Percentiles rank a stretch among this genome's conserved stretches.
phyloP scores from a whole-genome alignment of 805 yeast genomes.

The Candida namnaoensis region DNA sequence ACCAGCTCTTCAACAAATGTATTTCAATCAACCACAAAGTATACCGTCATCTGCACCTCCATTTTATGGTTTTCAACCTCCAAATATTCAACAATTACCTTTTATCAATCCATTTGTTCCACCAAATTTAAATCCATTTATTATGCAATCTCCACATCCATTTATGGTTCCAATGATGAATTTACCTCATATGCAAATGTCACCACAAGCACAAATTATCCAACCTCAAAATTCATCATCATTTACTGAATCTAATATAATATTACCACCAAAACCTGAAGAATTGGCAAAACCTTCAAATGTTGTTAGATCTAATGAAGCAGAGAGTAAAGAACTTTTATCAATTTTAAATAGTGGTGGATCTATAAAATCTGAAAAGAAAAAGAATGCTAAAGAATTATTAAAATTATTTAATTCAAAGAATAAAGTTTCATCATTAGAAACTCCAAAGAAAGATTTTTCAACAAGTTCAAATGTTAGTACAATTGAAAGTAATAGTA shows the following conservation, averaged over 20 bases:
- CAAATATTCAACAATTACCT: conserved; percentile 10
- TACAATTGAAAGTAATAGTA: conserved; percentile 1
- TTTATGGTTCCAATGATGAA: not conserved
- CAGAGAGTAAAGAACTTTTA: conserved; percentile 33
- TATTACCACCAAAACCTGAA: conserved; percentile 26
- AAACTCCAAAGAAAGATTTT: not conserved
- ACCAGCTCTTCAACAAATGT: conserved; percentile 2
- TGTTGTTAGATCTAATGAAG: conserved; percentile 15
- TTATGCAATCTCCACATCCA: not conserved
- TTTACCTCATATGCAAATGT: conserved; percentile 2
- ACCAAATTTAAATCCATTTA: conserved; percentile 1
- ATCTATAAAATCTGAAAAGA: not conserved
- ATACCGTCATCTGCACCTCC: not conserved
- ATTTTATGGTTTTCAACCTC: conserved; percentile 11
- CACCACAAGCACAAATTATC: conserved; percentile 1
- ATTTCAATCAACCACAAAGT: not conserved
- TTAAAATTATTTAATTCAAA: conserved; percentile 6
- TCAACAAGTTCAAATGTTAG: too few relatives aligned
- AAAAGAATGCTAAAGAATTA: conserved; percentile 7
- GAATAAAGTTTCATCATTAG: not conserved
- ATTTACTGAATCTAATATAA: conserved; percentile 5
- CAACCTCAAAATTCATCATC: conserved; percentile 5
- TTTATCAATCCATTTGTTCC: conserved; percentile 13
- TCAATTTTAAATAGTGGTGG: conserved; percentile 26
- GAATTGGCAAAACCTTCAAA: conserved; percentile 29